Conservation (phyloP, 2,329 filamentous ascomycete genomes). For the Diaporthe sp. region DNA sequence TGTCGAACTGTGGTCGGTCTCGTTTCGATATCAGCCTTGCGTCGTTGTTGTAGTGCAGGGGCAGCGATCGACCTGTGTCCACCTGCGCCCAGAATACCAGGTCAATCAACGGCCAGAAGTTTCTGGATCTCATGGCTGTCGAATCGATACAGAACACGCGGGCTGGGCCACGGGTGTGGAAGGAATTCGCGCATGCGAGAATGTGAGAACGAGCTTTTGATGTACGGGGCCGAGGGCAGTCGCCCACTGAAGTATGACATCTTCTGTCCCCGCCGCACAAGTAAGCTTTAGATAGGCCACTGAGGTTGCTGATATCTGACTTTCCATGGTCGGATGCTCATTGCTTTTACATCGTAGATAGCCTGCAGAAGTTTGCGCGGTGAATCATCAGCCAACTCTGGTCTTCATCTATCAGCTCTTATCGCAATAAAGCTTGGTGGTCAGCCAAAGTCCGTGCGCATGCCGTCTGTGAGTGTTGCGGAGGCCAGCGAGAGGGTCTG, state of each 20-base stretch:
- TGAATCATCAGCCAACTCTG: slow-evolving; percentile 1
- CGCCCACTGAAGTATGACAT: background rate
- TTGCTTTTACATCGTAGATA: no score
- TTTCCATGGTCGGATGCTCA: background rate
- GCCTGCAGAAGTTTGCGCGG: no score
- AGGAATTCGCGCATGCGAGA: no score
- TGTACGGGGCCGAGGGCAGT: background rate
- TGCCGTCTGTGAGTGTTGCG: background rate
- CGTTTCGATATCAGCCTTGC: background rate
- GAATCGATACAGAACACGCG: background rate
- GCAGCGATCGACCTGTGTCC: background rate
- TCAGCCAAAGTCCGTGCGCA: background rate
- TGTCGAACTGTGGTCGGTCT: slow-evolving; percentile 52
- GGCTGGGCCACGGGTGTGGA: no score
- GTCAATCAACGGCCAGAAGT: background rate
- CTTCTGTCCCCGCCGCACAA: background rate
- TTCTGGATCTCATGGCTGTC: slow-evolving; percentile 10
- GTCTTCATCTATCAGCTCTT: background rate
- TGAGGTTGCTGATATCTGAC: slow-evolving; percentile 4
- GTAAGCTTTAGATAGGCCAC: background rate
- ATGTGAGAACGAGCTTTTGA: background rate
- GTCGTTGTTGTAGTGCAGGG: background rate
- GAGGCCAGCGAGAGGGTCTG: background rate
- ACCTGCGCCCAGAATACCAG: slow-evolving; percentile 3
- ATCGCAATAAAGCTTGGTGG: background rate